A percentile compares a stretch with the other conserved stretches of the same genome.
These are phyloP conservation scores for Teratosphaeria zuluensis DNA, from an alignment of 2,329 filamentous ascomycete genomes.

Conservation along the genomic window DNA sequence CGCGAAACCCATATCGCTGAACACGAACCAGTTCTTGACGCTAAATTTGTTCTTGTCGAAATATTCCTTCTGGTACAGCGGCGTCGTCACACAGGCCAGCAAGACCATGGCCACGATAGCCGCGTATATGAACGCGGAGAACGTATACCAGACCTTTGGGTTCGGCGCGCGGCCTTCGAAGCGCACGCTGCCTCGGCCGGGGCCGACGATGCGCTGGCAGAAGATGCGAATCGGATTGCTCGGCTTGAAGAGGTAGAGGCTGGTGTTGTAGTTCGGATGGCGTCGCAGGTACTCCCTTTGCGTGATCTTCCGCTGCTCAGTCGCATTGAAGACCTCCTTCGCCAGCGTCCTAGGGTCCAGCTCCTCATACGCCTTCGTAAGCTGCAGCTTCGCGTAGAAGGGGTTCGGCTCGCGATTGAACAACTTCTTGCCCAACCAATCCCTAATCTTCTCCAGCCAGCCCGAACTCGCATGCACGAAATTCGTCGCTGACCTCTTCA, in stretches of 20 bases:
- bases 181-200: conserved; percentile 74
- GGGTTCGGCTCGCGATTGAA: conserved; percentile 67
- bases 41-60: conserved; percentile 34
- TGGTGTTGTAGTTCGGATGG: conserved; percentile 86
- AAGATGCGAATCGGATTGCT: conserved; percentile 66
- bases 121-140: conserved; percentile 88
- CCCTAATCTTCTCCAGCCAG: conserved; percentile 6
- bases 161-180: conserved; percentile 86
- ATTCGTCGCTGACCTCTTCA: conserved; percentile 3
- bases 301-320: conserved; percentile 71
- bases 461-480: conserved; percentile 5
- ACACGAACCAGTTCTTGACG: conserved; percentile 76
- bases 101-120: conserved; percentile 97
- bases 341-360: conserved; percentile 82
- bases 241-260: conserved; percentile 77
- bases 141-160: conserved; percentile 80
- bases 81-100: conserved; percentile 86
- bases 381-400: conserved; percentile 77
- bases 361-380: conserved; percentile 61
- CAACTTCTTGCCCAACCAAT: conserved; percentile 11
- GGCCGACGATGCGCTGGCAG: conserved; percentile 84
- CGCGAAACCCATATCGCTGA: conserved; percentile 84
- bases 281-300: conserved; percentile 83
- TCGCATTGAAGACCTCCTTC: conserved; percentile 75
- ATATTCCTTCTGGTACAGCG: conserved; percentile 85